Conservation (phyloP, 2,329 filamentous ascomycete genomes). For the Colletotrichum gloeosporioides region DNA sequence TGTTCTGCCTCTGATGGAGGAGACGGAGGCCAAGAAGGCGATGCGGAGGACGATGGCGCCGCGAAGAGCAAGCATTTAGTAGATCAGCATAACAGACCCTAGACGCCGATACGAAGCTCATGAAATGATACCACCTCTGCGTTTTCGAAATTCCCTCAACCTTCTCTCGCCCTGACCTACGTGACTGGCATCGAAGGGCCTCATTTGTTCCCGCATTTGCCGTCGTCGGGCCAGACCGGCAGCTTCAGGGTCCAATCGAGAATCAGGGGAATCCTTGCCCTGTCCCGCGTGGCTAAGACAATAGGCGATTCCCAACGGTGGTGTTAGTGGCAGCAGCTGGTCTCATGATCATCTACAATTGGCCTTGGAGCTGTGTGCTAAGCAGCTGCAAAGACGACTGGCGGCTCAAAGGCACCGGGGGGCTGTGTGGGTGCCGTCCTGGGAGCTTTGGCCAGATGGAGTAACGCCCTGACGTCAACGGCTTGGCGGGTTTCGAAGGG, state of each 20-base stretch:
- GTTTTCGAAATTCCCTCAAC: neutral
- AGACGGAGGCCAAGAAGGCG: constrained; percentile 79
- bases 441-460: neutral
- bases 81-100: neutral
- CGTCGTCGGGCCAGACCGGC: neutral
- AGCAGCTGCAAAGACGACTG: neutral
- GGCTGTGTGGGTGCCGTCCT: neutral
- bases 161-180: neutral
- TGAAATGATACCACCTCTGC: constrained; percentile 3
- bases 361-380: neutral
- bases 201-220: neutral
- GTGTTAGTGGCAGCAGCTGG: neutral
- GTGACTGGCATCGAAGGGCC: neutral
- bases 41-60: constrained; percentile 81
- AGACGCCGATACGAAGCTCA: neutral
- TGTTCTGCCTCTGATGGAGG: constrained; percentile 71
- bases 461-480: constrained; percentile 14
- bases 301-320: neutral
- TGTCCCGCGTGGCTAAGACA: neutral
- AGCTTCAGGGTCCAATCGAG: neutral
- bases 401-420: neutral
- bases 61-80: constrained; percentile 75
- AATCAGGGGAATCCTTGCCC: neutral
- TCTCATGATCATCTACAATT: neutral
- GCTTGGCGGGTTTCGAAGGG: neutral